Percentiles rank a stretch among this genome's conserved stretches.
Evolutionary conservation across 1,284 basidiomycete genomes (phyloP).

Genomic region (Fistulinella staudtii): DNA sequence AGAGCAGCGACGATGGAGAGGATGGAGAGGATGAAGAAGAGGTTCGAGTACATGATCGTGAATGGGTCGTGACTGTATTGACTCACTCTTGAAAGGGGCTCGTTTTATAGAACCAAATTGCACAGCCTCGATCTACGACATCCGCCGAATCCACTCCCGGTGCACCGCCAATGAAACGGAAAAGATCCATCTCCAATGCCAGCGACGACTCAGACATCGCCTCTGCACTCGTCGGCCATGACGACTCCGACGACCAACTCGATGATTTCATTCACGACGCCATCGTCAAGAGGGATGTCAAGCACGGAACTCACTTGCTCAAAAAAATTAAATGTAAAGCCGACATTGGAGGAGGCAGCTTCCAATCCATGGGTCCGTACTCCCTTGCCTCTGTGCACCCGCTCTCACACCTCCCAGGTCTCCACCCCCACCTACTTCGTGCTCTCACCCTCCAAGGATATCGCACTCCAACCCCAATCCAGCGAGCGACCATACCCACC

Average conservation of each 20-base stretch:
- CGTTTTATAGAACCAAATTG: too few relatives aligned
- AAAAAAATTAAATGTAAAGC: constrained; percentile 72
- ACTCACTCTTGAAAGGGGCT: too few relatives aligned
- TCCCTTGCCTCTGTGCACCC: not conserved
- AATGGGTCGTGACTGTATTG: too few relatives aligned
- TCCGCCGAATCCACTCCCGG: constrained; percentile 13
- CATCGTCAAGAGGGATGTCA: constrained; percentile 63
- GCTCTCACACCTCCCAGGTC: constrained; percentile 46
- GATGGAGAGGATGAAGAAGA: too few relatives aligned
- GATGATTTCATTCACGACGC: constrained; percentile 59
- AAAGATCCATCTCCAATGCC: too few relatives aligned
- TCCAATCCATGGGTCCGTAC: constrained; percentile 80
- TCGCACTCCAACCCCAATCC: constrained; percentile 94
- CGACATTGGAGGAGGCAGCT: constrained; percentile 79
- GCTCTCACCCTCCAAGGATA: constrained; percentile 92
- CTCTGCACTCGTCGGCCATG: constrained; percentile 34
- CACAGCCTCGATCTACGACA: not conserved
- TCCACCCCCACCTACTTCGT: constrained; percentile 80
- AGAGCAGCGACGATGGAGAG: constrained; percentile 13
- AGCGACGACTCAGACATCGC: constrained; percentile 48
- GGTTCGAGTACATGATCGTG: too few relatives aligned
- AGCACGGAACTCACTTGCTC: constrained; percentile 63
- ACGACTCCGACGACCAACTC: constrained; percentile 47
- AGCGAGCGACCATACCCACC: constrained; percentile 85
- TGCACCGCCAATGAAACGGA: constrained; percentile 36